Conservation (phyloP, 306 rosid genomes). For the Acacia confusa region DNA sequence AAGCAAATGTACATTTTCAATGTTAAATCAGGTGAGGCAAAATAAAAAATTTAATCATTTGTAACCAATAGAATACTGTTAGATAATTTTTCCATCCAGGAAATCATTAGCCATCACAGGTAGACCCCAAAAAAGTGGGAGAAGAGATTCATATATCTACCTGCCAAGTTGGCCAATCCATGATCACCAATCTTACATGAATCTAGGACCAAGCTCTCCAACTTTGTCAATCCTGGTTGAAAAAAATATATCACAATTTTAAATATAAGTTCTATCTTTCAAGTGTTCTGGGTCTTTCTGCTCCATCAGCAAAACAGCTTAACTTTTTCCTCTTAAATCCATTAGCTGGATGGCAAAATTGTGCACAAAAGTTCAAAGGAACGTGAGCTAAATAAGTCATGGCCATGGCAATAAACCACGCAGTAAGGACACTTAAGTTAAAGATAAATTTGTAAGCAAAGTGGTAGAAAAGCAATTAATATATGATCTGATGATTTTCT, state of each 20-base stretch:
- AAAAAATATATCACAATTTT: conserved; percentile 23
- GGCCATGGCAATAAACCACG: background rate
- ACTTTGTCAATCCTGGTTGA: conserved; percentile 64
- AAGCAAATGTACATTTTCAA: conserved; percentile 29
- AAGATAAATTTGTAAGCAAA: background rate
- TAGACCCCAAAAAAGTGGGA: background rate
- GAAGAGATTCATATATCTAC: conserved; percentile 42
- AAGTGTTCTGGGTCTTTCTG: conserved; percentile 9
- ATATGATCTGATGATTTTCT: background rate
- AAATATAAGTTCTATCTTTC: conserved; percentile 5
- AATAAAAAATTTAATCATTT: conserved; percentile 8
- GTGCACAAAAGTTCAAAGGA: background rate
- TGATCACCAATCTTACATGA: conserved; percentile 82
- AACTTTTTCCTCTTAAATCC: background rate
- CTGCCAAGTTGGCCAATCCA: conserved; percentile 77
- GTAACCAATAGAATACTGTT: background rate
- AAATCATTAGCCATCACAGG: background rate
- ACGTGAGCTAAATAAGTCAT: background rate
- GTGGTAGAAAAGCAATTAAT: background rate
- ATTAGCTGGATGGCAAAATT: background rate
- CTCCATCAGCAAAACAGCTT: conserved; percentile 1
- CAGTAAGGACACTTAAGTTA: conserved; percentile 12
- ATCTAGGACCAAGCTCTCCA: conserved; percentile 93
- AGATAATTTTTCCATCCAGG: conserved; percentile 6
- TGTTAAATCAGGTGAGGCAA: conserved; percentile 21